Percentiles rank a stretch among this genome's conserved stretches.
phyloP scores from a whole-genome alignment of 176 grass and related monocot genomes.

The Carex myosuroides region DNA sequence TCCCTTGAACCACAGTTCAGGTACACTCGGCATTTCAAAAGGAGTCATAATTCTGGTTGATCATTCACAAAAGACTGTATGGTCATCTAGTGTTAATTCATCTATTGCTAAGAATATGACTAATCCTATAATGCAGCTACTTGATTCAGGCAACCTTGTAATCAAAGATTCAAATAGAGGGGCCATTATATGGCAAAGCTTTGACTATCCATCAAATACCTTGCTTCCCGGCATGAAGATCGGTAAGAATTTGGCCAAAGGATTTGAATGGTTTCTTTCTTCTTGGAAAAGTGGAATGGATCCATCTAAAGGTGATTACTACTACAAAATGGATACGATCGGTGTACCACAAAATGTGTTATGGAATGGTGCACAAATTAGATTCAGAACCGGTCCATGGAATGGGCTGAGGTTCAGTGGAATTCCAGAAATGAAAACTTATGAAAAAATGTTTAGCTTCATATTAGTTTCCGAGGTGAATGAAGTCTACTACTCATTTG shows the following conservation, averaged over 20 bases:
- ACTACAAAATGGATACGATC: neutral
- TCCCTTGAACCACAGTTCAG: constrained; percentile 29
- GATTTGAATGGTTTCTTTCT: constrained; percentile 1
- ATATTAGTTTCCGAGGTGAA: neutral
- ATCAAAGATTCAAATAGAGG: neutral
- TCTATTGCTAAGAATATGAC: neutral
- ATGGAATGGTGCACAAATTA: neutral
- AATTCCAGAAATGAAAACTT: constrained; percentile 18
- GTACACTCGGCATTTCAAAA: neutral
- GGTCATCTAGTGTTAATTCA: constrained; percentile 21
- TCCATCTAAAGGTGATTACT: constrained; percentile 2
- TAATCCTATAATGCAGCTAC: constrained; percentile 20
- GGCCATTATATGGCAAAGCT: constrained; percentile 43
- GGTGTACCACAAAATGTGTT: constrained; percentile 35
- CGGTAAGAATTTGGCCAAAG: constrained; percentile 5
- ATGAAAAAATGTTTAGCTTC: neutral
- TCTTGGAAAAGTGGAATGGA: constrained; percentile 19
- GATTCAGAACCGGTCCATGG: constrained; percentile 47
- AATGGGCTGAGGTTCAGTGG: constrained; percentile 25
- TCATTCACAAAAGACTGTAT: constrained; percentile 7
- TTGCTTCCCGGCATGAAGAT: constrained; percentile 31
- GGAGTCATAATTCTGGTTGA: neutral
- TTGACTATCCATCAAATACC: constrained; percentile 54
- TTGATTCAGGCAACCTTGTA: constrained; percentile 53
- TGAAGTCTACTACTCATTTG: constrained; percentile 35